Percentiles rank a stretch among this genome's conserved stretches.
Conservation (phyloP, 768 basidiomycete species). For the Russula emetica region DNA sequence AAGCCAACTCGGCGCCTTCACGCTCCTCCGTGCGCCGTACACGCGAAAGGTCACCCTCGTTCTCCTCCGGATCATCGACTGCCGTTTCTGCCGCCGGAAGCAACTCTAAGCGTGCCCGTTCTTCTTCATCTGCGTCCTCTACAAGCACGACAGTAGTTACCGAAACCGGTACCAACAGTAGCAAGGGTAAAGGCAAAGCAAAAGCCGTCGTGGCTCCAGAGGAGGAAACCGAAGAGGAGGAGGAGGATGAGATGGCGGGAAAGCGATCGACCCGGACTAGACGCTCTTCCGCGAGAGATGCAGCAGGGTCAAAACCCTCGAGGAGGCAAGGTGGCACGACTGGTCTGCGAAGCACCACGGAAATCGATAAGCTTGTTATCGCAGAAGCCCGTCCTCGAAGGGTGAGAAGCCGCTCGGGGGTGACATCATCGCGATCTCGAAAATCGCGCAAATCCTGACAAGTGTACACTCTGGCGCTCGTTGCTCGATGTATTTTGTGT, state of each 20-base stretch:
- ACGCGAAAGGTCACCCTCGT: conserved; percentile 16
- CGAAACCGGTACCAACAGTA: background rate
- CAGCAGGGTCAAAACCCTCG: conserved; percentile 3
- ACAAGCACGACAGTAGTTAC: conserved; percentile 17
- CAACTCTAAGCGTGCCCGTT: conserved; percentile 23
- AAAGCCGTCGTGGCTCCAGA: conserved; percentile 13
- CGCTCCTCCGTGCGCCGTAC: conserved; percentile 18
- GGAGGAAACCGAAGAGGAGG: conserved; percentile 18
- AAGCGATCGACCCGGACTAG: conserved; percentile 5
- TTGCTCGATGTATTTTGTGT: background rate
- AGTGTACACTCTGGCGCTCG: background rate
- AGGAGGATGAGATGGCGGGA: background rate
- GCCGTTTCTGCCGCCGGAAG: conserved; percentile 21
- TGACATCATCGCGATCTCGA: conserved; percentile 24
- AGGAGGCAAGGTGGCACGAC: conserved; percentile 7
- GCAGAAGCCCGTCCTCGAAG: conserved; percentile 17
- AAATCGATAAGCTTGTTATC: conserved; percentile 8
- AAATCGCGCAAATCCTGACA: conserved; percentile 21
- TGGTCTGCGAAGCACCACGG: background rate
- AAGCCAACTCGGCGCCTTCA: background rate
- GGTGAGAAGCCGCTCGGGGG: conserved; percentile 18
- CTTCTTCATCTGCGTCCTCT: conserved; percentile 26
- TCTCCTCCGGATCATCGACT: conserved; percentile 26
- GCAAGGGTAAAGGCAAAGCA: conserved; percentile 26
- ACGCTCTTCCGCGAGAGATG: background rate